These are phyloP conservation scores for Arthrobotrys musiformis DNA, from an alignment of 2,329 filamentous ascomycete species.

Conservation along the genomic window DNA sequence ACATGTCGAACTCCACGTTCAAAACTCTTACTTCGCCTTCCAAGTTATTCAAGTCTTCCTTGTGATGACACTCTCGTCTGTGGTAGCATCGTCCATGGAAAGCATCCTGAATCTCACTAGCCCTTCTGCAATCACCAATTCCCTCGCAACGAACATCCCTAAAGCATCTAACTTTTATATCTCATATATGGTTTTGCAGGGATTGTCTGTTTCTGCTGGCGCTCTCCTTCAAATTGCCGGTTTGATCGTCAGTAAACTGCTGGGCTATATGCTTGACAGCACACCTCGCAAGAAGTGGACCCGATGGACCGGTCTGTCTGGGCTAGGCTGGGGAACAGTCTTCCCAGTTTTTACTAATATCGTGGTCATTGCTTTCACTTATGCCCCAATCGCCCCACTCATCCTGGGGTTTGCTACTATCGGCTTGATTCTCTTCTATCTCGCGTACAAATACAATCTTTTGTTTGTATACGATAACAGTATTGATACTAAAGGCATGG, in stretches of 20 bases:
- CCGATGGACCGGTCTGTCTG: slow-evolving; percentile 78
- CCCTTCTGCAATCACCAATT: slow-evolving; percentile 70
- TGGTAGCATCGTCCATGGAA: slow-evolving; percentile 75
- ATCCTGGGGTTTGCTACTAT: slow-evolving; percentile 83
- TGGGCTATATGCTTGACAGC: slow-evolving; percentile 78
- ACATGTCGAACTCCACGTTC: slow-evolving; percentile 84
- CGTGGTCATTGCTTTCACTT: slow-evolving; percentile 82
- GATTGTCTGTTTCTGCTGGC: slow-evolving; percentile 79
- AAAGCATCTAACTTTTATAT: slow-evolving; percentile 93
- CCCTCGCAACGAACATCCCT: slow-evolving; percentile 80
- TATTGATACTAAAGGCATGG: slow-evolving; percentile 87
- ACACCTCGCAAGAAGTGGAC: slow-evolving; percentile 83
- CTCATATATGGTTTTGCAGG: slow-evolving; percentile 93
- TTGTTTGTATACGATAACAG: slow-evolving; percentile 84
- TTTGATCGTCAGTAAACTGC: slow-evolving; percentile 76
- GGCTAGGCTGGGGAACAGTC: slow-evolving; percentile 84
- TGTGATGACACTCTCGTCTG: slow-evolving; percentile 82
- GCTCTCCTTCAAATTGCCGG: slow-evolving; percentile 79
- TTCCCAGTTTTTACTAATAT: slow-evolving; percentile 85
- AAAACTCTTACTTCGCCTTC: slow-evolving; percentile 91
- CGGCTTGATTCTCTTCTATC: slow-evolving; percentile 82
- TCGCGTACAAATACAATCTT: slow-evolving; percentile 92
- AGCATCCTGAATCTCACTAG: slow-evolving; percentile 70
- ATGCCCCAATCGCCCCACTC: slow-evolving; percentile 85
- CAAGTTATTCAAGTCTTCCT: slow-evolving; percentile 93